Conservation (phyloP, 192 early-diverging fungal species). For the Coemansia asiatica region DNA sequence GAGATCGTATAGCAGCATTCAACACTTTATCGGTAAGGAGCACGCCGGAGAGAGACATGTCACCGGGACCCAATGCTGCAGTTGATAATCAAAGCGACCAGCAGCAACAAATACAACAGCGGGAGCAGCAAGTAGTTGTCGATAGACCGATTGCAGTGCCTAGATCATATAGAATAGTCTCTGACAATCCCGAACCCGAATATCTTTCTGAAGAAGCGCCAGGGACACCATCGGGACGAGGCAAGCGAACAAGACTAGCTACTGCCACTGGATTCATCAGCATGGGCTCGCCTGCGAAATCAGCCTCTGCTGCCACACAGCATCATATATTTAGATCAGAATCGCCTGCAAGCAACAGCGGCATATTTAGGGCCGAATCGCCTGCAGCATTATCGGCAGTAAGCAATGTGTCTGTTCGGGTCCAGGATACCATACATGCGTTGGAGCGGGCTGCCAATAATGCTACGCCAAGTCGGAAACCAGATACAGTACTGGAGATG, state of each 20-base stretch:
- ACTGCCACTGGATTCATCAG: slow-evolving; percentile 46
- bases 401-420: slow-evolving; percentile 34
- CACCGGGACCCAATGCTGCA: not conserved
- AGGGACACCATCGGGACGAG: not conserved
- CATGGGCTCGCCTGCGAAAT: slow-evolving; percentile 15
- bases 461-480: not conserved
- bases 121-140: not conserved
- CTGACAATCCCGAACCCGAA: not conserved
- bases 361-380: slow-evolving; percentile 25
- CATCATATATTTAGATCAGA: not conserved
- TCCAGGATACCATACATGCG: slow-evolving; percentile 38
- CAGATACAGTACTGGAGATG: not conserved
- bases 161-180: not conserved
- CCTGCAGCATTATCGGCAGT: slow-evolving; percentile 33
- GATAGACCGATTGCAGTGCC: not conserved
- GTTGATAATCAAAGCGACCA: not conserved
- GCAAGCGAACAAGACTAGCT: slow-evolving; percentile 17
- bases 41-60: not conserved
- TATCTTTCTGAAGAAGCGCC: not conserved
- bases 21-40: slow-evolving; percentile 23
- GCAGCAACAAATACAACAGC: slow-evolving; percentile 4
- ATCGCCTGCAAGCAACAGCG: slow-evolving; percentile 13
- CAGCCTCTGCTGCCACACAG: not conserved
- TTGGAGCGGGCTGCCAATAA: slow-evolving; percentile 24
- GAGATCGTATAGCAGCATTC: slow-evolving; percentile 44